Evolutionary conservation across 805 yeast species (phyloP).

Genomic region (Spathaspora boniae): DNA sequence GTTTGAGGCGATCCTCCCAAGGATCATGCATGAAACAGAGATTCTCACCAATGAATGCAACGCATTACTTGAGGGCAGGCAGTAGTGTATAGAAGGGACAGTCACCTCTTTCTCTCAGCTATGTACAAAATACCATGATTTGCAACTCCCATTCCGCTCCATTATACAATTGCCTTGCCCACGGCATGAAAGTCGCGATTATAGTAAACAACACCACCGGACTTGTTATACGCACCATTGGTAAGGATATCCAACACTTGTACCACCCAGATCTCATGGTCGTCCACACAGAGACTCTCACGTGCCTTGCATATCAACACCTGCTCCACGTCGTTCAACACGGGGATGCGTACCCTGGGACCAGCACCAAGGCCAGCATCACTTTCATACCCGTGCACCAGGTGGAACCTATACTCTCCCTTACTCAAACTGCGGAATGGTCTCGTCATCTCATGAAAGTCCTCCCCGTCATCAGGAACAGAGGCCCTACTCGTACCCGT

Average conservation of each 20-base stretch:
- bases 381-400: conserved; percentile 8
- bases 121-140: conserved; percentile 5
- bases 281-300: conserved; percentile 58
- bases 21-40: conserved; percentile 22
- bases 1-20: conserved; percentile 33
- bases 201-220: conserved; percentile 68
- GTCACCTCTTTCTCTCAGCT: neutral
- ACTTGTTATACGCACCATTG: conserved; percentile 14
- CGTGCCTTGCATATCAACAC: conserved; percentile 59
- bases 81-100: too few relatives aligned
- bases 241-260: conserved; percentile 57
- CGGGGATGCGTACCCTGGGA: conserved; percentile 46
- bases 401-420: conserved; percentile 22
- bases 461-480: conserved; percentile 32
- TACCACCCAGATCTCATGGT: conserved; percentile 91
- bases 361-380: conserved; percentile 2
- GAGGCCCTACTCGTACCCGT: conserved; percentile 23
- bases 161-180: conserved; percentile 35
- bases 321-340: conserved; percentile 54
- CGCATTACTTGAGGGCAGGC: neutral
- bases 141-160: too few relatives aligned
- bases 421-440: conserved; percentile 47
- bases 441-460: conserved; percentile 43
- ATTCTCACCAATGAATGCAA: conserved; percentile 11
- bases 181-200: conserved; percentile 56